Conservation (phyloP, 2,329 filamentous ascomycete genomes). For the Fusarium sp. region DNA sequence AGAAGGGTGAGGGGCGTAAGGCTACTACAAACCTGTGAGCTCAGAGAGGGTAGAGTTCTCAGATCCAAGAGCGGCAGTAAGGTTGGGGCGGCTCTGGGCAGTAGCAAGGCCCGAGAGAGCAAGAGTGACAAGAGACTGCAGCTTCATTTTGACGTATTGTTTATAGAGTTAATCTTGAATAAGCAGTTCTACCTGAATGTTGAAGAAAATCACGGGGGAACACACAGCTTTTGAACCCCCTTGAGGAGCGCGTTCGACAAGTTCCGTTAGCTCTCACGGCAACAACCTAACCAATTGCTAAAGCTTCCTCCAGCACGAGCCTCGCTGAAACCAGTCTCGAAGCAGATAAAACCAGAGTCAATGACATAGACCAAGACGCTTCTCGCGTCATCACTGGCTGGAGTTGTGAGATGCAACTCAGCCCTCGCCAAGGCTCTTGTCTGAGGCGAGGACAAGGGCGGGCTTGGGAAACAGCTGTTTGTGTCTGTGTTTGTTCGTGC, state of each 20-base stretch:
- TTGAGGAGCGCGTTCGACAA: constrained; percentile 3
- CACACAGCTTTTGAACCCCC: constrained; percentile 21
- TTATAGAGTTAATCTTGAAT: constrained; percentile 13
- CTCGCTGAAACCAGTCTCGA: constrained; percentile 24
- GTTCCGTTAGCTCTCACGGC: constrained; percentile 14
- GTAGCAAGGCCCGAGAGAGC: constrained; percentile 39
- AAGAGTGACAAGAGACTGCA: constrained; percentile 34
- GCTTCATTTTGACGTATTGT: constrained; percentile 42
- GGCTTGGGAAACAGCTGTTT: constrained; percentile 5
- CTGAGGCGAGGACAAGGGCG: constrained; percentile 8
- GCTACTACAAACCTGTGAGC: constrained; percentile 37
- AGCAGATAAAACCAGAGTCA: constrained; percentile 36
- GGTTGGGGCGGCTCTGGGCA: constrained; percentile 42
- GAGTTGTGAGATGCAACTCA: constrained; percentile 26
- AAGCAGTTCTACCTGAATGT: not conserved
- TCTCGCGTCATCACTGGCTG: constrained; percentile 34
- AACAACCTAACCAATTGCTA: constrained; percentile 33
- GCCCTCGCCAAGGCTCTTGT: constrained; percentile 27
- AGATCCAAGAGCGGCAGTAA: constrained; percentile 44
- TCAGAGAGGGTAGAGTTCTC: constrained; percentile 49
- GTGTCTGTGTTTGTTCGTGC: constrained; percentile 12
- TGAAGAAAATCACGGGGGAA: constrained; percentile 1
- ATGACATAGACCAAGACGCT: constrained; percentile 44
- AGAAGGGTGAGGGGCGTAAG: not conserved
- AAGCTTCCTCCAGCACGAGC: constrained; percentile 17